A percentile compares a stretch with the other conserved stretches of the same genome.
Evolutionary conservation across 1,284 basidiomycete genomes (phyloP).

Genomic region (Boletus semigastroideus): DNA sequence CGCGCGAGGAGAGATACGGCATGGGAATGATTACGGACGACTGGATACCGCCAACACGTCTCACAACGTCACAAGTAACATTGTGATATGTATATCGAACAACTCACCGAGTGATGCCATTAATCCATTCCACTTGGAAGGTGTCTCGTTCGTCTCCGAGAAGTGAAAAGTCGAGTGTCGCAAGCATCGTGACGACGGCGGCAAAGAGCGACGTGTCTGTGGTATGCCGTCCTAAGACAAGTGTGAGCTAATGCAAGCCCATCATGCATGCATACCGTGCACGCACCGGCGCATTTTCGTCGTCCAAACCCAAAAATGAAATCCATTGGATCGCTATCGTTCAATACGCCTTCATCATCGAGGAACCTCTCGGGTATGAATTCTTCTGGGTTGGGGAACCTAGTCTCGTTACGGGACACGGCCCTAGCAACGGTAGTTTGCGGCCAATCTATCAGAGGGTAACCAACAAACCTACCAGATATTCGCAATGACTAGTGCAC

Average conservation of each 20-base stretch:
- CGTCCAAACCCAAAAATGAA: slow-evolving; percentile 26
- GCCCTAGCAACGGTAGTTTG: slow-evolving; percentile 9
- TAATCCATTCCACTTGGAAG: background rate
- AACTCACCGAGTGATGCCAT: background rate
- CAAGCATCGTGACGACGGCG: background rate
- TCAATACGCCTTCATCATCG: slow-evolving; percentile 10
- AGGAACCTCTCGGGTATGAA: slow-evolving; percentile 21
- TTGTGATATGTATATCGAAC: too few relatives aligned
- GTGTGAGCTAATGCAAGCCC: background rate
- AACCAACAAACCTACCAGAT: slow-evolving; percentile 7
- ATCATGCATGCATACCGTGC: too few relatives aligned
- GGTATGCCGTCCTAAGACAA: background rate
- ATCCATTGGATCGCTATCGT: slow-evolving; percentile 9
- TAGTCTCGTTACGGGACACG: slow-evolving; percentile 19
- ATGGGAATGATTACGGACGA: background rate
- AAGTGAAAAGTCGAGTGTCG: background rate
- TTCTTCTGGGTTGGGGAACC: slow-evolving; percentile 18
- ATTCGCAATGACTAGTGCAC: slow-evolving; percentile 19
- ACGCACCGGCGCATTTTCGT: slow-evolving; percentile 14
- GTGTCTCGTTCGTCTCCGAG: background rate
- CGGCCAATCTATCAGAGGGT: background rate
- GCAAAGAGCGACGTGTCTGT: background rate
- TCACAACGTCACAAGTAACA: background rate
- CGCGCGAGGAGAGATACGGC: background rate
- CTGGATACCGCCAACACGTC: background rate